Percentiles rank a stretch among this genome's conserved stretches.
Conservation (phyloP, 2,329 filamentous ascomycete species). For the Arachnomyces sp. region DNA sequence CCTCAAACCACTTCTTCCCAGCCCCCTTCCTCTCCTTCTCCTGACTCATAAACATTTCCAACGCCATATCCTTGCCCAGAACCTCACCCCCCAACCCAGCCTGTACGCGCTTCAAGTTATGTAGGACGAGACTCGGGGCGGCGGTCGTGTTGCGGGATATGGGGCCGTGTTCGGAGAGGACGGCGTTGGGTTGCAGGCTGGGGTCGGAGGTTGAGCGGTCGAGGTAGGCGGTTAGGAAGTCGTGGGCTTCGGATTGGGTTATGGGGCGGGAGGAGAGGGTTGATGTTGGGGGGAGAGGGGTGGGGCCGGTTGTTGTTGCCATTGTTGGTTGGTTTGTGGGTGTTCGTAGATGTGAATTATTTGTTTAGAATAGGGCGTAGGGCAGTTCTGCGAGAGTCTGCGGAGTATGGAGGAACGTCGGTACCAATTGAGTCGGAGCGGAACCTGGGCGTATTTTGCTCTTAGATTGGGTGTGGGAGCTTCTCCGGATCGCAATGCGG, state of each 20-base stretch:
- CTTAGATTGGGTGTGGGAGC: no score
- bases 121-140: conserved; percentile 34
- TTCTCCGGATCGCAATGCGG: no score
- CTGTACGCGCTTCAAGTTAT: conserved; percentile 39
- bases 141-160: conserved; percentile 33
- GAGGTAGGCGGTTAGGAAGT: conserved; percentile 36
- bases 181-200: conserved; percentile 35
- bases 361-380: conserved; percentile 12
- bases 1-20: not conserved
- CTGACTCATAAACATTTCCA: conserved; percentile 21
- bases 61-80: conserved; percentile 32
- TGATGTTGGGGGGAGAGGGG: conserved; percentile 30
- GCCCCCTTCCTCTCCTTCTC: conserved; percentile 4
- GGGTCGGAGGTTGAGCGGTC: conserved; percentile 34
- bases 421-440: conserved; percentile 15
- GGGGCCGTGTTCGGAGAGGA: conserved; percentile 36
- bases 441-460: no score
- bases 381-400: conserved; percentile 7
- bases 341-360: conserved; percentile 3
- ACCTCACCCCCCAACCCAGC: conserved; percentile 36
- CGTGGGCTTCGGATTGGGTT: conserved; percentile 31
- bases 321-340: conserved; percentile 19
- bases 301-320: conserved; percentile 26
- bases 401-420: conserved; percentile 4
- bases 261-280: conserved; percentile 29